phyloP scores from a whole-genome alignment of 208 protist genomes.

The Naegleria lovaniensis region DNA sequence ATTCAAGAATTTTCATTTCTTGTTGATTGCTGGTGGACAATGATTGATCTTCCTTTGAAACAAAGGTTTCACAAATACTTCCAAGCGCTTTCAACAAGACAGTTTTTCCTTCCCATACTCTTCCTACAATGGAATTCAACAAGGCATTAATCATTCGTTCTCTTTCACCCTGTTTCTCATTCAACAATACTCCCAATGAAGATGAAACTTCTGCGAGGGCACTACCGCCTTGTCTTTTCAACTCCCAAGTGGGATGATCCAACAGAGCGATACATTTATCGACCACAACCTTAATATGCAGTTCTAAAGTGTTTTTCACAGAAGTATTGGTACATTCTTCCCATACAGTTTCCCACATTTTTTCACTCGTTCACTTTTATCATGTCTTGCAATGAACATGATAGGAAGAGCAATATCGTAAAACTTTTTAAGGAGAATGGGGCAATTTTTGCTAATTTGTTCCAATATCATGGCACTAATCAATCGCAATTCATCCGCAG shows the following conservation, averaged over 20 bases:
- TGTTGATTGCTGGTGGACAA: background rate
- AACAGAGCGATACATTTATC: background rate
- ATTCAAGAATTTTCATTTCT: background rate
- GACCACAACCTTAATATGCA: background rate
- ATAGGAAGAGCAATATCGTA: background rate
- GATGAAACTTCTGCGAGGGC: background rate
- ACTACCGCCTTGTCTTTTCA: constrained; percentile 3
- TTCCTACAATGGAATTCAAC: background rate
- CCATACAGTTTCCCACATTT: background rate
- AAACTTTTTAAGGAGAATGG: background rate
- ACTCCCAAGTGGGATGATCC: background rate
- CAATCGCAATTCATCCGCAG: background rate
- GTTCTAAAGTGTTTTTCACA: background rate
- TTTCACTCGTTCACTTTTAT: background rate
- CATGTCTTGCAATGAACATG: constrained; percentile 12
- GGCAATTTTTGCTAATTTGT: background rate
- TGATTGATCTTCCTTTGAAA: background rate
- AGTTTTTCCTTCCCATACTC: constrained; percentile 2
- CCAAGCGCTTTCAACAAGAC: background rate
- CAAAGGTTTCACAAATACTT: background rate
- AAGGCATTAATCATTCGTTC: background rate
- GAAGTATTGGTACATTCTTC: background rate
- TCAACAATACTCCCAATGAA: background rate
- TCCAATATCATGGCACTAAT: background rate
- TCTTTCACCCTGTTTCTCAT: background rate